These are phyloP conservation scores for Cyclospora cayetanensis DNA, from an alignment of 169 alveolate species.

Conservation along the genomic window DNA sequence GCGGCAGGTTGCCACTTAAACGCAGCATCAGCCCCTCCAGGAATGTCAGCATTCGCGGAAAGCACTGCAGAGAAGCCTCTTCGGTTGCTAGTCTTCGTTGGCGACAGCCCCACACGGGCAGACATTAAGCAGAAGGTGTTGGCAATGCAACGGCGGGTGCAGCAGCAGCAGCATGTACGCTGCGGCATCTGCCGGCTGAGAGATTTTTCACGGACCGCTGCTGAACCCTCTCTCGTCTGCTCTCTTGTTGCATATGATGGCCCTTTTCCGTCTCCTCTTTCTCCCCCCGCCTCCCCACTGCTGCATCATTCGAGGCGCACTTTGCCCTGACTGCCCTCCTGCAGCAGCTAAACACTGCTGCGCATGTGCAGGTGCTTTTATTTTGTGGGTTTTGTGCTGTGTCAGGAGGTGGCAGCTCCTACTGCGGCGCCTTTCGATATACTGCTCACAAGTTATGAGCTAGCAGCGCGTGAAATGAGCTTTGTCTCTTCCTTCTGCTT, in stretches of 20 bases:
- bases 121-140: neutral
- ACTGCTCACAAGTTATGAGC: slow-evolving; percentile 22
- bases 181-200: neutral
- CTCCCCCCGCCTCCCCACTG: neutral
- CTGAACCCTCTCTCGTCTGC: neutral
- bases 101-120: neutral
- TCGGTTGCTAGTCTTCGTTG: neutral
- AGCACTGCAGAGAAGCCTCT: neutral
- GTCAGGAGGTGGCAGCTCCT: neutral
- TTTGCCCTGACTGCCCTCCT: neutral
- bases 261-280: neutral
- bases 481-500: neutral
- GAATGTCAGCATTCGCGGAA: neutral
- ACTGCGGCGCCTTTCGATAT: slow-evolving; percentile 13
- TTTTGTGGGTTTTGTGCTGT: neutral
- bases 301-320: neutral
- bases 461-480: neutral
- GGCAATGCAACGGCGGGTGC: neutral
- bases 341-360: neutral
- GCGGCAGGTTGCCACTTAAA: no score
- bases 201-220: neutral
- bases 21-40: neutral
- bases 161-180: neutral
- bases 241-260: neutral
- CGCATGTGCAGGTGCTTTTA: neutral